Conservation (phyloP, 192 early-diverging fungal genomes). For the Linnemannia schmuckeri region DNA sequence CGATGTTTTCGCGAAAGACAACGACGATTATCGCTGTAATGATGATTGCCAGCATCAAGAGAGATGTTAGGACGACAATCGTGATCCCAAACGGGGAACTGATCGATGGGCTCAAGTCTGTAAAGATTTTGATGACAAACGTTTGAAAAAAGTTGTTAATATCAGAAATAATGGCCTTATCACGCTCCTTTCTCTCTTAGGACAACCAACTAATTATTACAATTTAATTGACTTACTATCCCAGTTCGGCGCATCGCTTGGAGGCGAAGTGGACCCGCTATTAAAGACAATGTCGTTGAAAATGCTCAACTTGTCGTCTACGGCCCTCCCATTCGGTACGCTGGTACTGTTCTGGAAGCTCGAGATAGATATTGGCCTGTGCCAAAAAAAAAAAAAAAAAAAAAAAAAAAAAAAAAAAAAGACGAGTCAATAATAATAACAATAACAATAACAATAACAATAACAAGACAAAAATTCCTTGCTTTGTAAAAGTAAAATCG, state of each 20-base stretch:
- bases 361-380: conserved; percentile 25
- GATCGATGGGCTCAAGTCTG: conserved; percentile 19
- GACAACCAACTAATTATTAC: background rate
- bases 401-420: background rate
- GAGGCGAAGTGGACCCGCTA: conserved; percentile 7
- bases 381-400: background rate
- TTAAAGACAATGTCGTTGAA: conserved; percentile 36
- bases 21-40: conserved; percentile 24
- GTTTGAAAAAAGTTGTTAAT: background rate
- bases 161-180: background rate
- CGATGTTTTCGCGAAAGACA: conserved; percentile 29
- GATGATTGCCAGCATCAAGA: conserved; percentile 9
- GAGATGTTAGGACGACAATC: conserved; percentile 14
- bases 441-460: background rate
- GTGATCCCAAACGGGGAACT: conserved; percentile 1
- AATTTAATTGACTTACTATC: background rate
- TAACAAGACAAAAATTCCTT: background rate
- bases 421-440: background rate
- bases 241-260: conserved; percentile 18
- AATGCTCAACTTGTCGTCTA: background rate
- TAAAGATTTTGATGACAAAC: background rate
- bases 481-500: too few relatives aligned
- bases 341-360: conserved; percentile 29
- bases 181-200: background rate
- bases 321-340: conserved; percentile 4